Base-by-base conservation (phyloP, 768 basidiomycete genomes). In the Auriscalpium microsporum region DNA sequence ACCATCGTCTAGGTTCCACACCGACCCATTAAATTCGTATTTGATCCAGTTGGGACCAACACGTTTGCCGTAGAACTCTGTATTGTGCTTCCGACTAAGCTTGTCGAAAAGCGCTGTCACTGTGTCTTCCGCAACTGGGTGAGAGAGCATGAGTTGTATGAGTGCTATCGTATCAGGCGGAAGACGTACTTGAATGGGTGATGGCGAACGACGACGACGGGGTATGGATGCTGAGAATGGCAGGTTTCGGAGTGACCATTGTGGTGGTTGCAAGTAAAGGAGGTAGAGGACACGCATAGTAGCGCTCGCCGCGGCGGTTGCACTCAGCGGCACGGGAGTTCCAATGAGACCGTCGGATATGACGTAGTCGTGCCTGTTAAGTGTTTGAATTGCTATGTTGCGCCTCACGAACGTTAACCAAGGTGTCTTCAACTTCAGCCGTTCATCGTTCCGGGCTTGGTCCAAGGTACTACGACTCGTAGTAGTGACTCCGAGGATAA, bases 1-100 rank as follows among this genome's bases (percentile, higher is more conserved):
- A 87, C 93, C 93, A 64, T 97, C 94, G 66, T 95, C 91, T 10
- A 97, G 71, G 64, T 88, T 87, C 90, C 90, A 96, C 49, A 90
- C 68, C 0, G 81, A 74, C 13, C 83, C 80, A 60, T 83, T 82
- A 74, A 82, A 94, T 58, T 87, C 81, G 66, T 97, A 97, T 64
- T 93, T 91, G 48, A 95, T 72, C 82, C 90, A 92, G 37, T 88
- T 87, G 14, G 86, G 75, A 34, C 81, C 83, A 17, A 93, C 80
- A 17, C 80, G 78, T 56, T 79, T 72, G 16, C 80, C 80, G 53
- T 75, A 71, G 64, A 83, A 84, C 19, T 81, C 80, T 0, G 75
- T 74, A 45, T 77, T 74, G 0, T 73, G 64, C 68, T 91, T 93
- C 57, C 81, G 73, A 62, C 77, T 87, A 52, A 93, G 76, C 58